These are phyloP conservation scores for Colletotrichum theobromicola DNA, from an alignment of 2,329 filamentous ascomycete species.

Conservation along the genomic window DNA sequence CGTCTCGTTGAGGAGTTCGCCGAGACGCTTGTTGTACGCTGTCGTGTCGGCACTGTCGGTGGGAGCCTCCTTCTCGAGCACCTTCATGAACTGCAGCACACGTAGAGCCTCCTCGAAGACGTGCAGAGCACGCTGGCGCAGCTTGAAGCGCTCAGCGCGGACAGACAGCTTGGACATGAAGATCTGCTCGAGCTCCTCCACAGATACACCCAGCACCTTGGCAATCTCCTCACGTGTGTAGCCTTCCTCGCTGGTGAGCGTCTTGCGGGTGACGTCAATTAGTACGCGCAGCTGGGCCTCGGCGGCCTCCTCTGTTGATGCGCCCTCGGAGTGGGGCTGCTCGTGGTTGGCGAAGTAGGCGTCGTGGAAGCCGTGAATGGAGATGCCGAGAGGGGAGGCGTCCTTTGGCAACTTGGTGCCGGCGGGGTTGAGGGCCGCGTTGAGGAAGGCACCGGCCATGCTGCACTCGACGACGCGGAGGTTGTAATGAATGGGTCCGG, in stretches of 20 bases:
- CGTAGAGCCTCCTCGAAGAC: slow-evolving; percentile 90
- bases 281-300: slow-evolving; percentile 76
- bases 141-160: slow-evolving; percentile 83
- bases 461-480: slow-evolving; percentile 95
- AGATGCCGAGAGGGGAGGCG: slow-evolving; percentile 81
- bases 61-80: slow-evolving; percentile 65
- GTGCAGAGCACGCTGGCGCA: slow-evolving; percentile 86
- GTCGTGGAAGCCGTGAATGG: slow-evolving; percentile 86
- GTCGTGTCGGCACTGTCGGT: slow-evolving; percentile 53
- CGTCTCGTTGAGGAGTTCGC: slow-evolving; percentile 85
- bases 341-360: slow-evolving; percentile 70
- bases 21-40: slow-evolving; percentile 71
- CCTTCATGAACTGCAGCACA: slow-evolving; percentile 80
- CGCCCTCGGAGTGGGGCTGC: slow-evolving; percentile 35
- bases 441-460: slow-evolving; percentile 76
- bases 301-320: slow-evolving; percentile 16
- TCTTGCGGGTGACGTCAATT: slow-evolving; percentile 70
- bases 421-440: slow-evolving; percentile 61
- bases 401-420: slow-evolving; percentile 73
- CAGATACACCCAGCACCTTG: slow-evolving; percentile 69
- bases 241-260: slow-evolving; percentile 78
- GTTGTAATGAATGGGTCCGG: slow-evolving; percentile 94
- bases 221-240: slow-evolving; percentile 91
- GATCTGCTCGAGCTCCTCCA: slow-evolving; percentile 73
- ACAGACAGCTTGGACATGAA: slow-evolving; percentile 92